phyloP scores from a whole-genome alignment of 2,329 filamentous ascomycete species.

The Pyrenophora seminiperda region DNA sequence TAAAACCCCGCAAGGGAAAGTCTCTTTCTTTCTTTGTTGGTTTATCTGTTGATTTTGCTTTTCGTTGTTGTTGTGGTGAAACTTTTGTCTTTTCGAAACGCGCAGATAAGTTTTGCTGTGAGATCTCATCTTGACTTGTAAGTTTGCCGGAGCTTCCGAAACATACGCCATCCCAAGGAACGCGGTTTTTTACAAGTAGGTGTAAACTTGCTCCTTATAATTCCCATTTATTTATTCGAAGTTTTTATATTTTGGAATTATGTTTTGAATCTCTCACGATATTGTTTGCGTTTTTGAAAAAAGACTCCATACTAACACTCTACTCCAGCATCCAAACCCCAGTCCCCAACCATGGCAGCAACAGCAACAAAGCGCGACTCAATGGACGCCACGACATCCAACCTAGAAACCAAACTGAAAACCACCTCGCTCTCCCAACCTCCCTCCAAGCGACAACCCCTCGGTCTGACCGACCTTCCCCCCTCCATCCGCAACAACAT shows the following conservation, averaged over 20 bases:
- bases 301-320: not conserved
- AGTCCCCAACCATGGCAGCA: conserved; percentile 2
- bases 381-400: conserved; percentile 36
- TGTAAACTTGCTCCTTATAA: no score
- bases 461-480: conserved; percentile 34
- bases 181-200: no score
- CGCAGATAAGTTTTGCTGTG: no score
- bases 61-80: no score
- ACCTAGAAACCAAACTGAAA: conserved; percentile 23
- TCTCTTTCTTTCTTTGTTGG: not conserved
- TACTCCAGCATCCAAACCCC: not conserved
- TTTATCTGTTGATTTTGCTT: not conserved
- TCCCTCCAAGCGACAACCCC: conserved; percentile 30
- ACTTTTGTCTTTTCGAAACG: no score
- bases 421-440: conserved; percentile 13
- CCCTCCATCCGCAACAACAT: conserved; percentile 40
- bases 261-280: no score
- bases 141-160: no score
- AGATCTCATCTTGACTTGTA: no score
- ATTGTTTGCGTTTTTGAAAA: no score
- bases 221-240: no score
- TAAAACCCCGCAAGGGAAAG: conserved; percentile 30
- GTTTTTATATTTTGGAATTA: no score
- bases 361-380: conserved; percentile 34
- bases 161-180: no score